These are phyloP conservation scores for Penicillium sp. DNA, from an alignment of 2,329 filamentous ascomycete species.

Conservation along the genomic window DNA sequence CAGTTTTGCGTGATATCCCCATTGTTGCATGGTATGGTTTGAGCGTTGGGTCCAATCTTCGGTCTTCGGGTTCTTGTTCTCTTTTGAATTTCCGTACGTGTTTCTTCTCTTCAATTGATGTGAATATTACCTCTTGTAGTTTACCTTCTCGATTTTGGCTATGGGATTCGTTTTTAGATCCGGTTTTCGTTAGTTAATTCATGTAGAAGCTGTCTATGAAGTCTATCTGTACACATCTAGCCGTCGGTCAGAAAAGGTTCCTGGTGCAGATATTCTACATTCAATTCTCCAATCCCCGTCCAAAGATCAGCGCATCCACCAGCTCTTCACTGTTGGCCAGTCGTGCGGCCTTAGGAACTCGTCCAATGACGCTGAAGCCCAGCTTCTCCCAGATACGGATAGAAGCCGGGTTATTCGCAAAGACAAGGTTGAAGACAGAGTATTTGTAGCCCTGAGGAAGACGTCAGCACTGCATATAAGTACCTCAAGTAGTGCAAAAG, in stretches of 20 bases:
- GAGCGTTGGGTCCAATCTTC: slow-evolving; percentile 18
- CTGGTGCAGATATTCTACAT: too few relatives aligned
- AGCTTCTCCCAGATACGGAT: slow-evolving; percentile 41
- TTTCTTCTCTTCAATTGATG: slow-evolving; percentile 14
- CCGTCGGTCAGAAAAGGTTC: slow-evolving; percentile 9
- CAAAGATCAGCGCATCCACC: slow-evolving; percentile 42
- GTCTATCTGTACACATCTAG: too few relatives aligned
- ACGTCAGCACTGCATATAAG: not conserved
- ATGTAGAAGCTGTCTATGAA: too few relatives aligned
- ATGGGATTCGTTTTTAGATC: too few relatives aligned
- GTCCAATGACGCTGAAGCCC: slow-evolving; percentile 38
- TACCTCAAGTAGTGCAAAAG: not conserved
- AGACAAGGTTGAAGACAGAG: slow-evolving; percentile 43
- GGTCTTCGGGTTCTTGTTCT: slow-evolving; percentile 10
- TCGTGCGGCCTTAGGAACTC: slow-evolving; percentile 37
- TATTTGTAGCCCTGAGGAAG: slow-evolving; percentile 39
- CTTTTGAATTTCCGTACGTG: too few relatives aligned
- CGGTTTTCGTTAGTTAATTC: too few relatives aligned
- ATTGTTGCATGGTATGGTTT: slow-evolving; percentile 26
- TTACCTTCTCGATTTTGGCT: slow-evolving; percentile 11
- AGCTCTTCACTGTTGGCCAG: slow-evolving; percentile 37
- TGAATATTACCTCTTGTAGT: slow-evolving; percentile 22
- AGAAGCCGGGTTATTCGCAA: slow-evolving; percentile 41
- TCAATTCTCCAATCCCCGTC: slow-evolving; percentile 30
- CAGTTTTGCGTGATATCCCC: slow-evolving; percentile 29